These are phyloP conservation scores for Talaromyces sp. DNA, from an alignment of 2,329 filamentous ascomycete genomes.

Conservation along the genomic window DNA sequence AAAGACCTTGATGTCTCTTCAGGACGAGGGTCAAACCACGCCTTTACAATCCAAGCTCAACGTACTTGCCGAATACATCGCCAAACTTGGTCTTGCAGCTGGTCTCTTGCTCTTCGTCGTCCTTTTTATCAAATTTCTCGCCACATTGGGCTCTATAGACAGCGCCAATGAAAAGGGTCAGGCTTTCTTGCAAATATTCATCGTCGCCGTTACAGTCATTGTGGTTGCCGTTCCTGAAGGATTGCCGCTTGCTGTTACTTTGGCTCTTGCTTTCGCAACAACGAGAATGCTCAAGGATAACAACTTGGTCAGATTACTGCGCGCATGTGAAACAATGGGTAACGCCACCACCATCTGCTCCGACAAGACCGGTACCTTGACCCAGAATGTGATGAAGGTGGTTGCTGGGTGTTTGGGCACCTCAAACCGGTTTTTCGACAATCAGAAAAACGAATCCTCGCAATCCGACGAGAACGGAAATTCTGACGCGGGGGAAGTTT, in stretches of 20 bases:
- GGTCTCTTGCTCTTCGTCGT: conserved; percentile 74
- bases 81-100: conserved; percentile 68
- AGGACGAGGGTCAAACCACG: conserved; percentile 72
- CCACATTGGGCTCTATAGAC: conserved; percentile 53
- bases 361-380: conserved; percentile 65
- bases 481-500: conserved; percentile 45
- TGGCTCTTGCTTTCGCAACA: conserved; percentile 61
- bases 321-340: conserved; percentile 62
- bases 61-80: conserved; percentile 72
- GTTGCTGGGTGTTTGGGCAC: conserved; percentile 56
- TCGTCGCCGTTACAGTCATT: conserved; percentile 57
- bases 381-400: conserved; percentile 61
- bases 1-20: conserved; percentile 73
- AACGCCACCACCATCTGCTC: conserved; percentile 63
- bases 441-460: conserved; percentile 28
- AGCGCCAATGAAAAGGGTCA: conserved; percentile 53
- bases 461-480: conserved; percentile 26
- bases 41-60: conserved; percentile 76
- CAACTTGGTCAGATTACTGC: conserved; percentile 58
- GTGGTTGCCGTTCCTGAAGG: conserved; percentile 61
- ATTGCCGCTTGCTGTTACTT: conserved; percentile 58
- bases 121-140: conserved; percentile 73
- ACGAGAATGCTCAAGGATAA: conserved; percentile 63
- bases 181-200: conserved; percentile 57
- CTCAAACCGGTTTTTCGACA: conserved; percentile 43